phyloP scores from a whole-genome alignment of 768 basidiomycete species.

The Suillus decipiens region DNA sequence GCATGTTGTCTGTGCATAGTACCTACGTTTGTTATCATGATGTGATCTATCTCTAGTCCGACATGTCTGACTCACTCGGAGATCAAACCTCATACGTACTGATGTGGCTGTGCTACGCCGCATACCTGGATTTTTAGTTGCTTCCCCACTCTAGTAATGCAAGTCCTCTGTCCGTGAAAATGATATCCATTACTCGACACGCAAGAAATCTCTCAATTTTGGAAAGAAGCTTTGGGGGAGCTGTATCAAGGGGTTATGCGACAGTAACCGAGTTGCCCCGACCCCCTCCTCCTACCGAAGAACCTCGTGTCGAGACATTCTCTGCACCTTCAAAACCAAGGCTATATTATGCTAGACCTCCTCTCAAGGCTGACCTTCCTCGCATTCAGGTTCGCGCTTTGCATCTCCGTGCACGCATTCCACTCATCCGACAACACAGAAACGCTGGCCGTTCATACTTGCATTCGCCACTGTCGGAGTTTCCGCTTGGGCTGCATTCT shows the following conservation, averaged over 20 bases:
- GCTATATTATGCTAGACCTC: slow-evolving; percentile 45
- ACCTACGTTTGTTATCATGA: not conserved
- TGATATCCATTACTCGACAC: not conserved
- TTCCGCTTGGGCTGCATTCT: slow-evolving; percentile 66
- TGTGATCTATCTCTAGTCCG: not conserved
- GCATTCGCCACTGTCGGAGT: slow-evolving; percentile 53
- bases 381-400: slow-evolving; percentile 37
- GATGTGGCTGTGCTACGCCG: slow-evolving; percentile 5
- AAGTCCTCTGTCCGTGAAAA: not conserved
- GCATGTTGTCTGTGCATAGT: not conserved
- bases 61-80: not conserved
- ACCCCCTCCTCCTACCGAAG: slow-evolving; percentile 26
- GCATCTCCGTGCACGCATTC: not conserved
- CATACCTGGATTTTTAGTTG: not conserved
- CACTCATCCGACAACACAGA: slow-evolving; percentile 19
- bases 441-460: slow-evolving; percentile 60
- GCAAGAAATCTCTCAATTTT: not conserved
- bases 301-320: slow-evolving; percentile 41
- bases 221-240: not conserved
- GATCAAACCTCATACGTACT: not conserved
- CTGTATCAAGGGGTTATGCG: slow-evolving; percentile 19
- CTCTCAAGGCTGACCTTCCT: slow-evolving; percentile 41
- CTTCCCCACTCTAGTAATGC: not conserved
- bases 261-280: slow-evolving; percentile 25
- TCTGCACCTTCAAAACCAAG: slow-evolving; percentile 46